Conservation (phyloP, 78 protist species). For the Dictyostelium intermedium region DNA sequence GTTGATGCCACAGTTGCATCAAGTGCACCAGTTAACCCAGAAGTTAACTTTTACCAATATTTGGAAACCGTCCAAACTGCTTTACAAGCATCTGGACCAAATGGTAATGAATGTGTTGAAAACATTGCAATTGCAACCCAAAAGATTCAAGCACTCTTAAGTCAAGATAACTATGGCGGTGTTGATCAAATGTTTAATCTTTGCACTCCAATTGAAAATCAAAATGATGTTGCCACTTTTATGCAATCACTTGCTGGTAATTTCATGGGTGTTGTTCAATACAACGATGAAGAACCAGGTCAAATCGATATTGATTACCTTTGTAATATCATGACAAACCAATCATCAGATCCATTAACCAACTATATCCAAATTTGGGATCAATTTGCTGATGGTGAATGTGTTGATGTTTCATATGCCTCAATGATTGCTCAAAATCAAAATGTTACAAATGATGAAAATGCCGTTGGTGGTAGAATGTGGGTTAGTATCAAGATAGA, state of each 20-base stretch:
- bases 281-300: constrained; percentile 51
- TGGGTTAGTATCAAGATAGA: constrained; percentile 37
- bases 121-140: constrained; percentile 60
- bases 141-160: constrained; percentile 34
- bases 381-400: constrained; percentile 22
- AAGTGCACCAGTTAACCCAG: constrained; percentile 83
- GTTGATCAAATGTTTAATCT: constrained; percentile 41
- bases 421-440: neutral
- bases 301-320: neutral
- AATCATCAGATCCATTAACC: constrained; percentile 34
- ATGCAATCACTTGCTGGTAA: constrained; percentile 73
- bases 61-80: constrained; percentile 71
- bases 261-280: constrained; percentile 69
- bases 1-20: constrained; percentile 65
- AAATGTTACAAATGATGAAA: constrained; percentile 23
- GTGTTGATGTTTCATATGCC: constrained; percentile 37
- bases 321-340: constrained; percentile 22
- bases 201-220: constrained; percentile 18
- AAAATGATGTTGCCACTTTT: constrained; percentile 66
- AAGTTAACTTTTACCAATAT: constrained; percentile 75
- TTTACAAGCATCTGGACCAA: constrained; percentile 9
- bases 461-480: constrained; percentile 59
- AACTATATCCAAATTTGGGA: constrained; percentile 53
- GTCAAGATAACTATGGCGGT: constrained; percentile 9
- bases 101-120: constrained; percentile 58